Percentiles rank a stretch among this genome's conserved stretches.
Evolutionary conservation across 441 rosid genomes (phyloP).

Genomic region (Geranium incanum): DNA sequence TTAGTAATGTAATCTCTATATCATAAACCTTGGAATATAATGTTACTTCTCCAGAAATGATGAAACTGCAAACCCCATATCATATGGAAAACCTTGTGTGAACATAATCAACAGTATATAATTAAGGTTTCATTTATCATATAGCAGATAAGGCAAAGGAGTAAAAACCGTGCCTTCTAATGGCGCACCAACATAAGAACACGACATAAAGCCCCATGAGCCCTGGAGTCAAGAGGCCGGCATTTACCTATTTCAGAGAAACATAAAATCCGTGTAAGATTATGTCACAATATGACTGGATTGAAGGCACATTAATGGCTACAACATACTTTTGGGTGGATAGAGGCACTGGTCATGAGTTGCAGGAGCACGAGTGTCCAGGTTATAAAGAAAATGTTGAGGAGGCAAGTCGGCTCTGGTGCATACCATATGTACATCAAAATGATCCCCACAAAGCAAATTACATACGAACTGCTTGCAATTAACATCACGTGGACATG

Average conservation of each 20-base stretch:
- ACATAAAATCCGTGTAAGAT: slow-evolving; percentile 13
- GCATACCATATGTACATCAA: slow-evolving; percentile 94
- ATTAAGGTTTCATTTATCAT: no score
- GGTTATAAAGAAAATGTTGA: slow-evolving; percentile 85
- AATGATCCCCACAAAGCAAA: slow-evolving; percentile 68
- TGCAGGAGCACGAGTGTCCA: slow-evolving; percentile 90
- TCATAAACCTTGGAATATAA: no score
- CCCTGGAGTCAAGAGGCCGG: slow-evolving; percentile 77
- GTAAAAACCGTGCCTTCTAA: slow-evolving; percentile 55
- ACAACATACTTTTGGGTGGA: slow-evolving; percentile 65
- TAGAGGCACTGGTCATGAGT: slow-evolving; percentile 85
- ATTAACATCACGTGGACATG: slow-evolving; percentile 61
- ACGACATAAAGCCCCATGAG: slow-evolving; percentile 94
- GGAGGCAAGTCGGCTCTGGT: slow-evolving; percentile 75
- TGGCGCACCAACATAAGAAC: slow-evolving; percentile 96
- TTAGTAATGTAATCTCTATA: background rate
- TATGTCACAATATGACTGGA: slow-evolving; percentile 3
- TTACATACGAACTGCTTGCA: slow-evolving; percentile 60
- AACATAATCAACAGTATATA: no score
- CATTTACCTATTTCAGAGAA: slow-evolving; percentile 47
- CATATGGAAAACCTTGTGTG: no score
- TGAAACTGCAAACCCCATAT: no score
- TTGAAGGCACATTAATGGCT: background rate
- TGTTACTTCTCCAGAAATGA: no score
- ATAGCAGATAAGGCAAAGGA: background rate